A percentile compares a stretch with the other conserved stretches of the same genome.
Evolutionary conservation across 1,284 basidiomycete species (phyloP).

Genomic region (Ceratobasidium sp.): DNA sequence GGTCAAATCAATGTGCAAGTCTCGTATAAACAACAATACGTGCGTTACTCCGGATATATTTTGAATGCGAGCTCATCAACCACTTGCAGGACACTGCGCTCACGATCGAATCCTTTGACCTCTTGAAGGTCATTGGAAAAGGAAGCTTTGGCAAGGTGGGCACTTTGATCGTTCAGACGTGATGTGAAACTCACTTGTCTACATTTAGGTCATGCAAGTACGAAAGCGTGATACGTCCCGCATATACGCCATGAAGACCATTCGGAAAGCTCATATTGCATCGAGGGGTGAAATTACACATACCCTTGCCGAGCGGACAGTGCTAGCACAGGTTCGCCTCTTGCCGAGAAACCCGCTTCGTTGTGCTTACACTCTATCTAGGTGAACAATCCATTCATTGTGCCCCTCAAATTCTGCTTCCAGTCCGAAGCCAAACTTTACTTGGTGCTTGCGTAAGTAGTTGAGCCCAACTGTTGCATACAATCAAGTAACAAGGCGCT

Average conservation of each 20-base stretch:
- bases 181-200: background rate
- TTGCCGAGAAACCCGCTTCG: background rate
- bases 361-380: background rate
- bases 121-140: constrained; percentile 97
- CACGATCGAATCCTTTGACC: constrained; percentile 93
- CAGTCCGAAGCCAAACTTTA: constrained; percentile 97
- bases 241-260: constrained; percentile 98
- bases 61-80: constrained; percentile 40
- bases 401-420: constrained; percentile 98
- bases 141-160: constrained; percentile 92
- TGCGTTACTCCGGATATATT: constrained; percentile 44
- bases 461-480: background rate
- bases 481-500: constrained; percentile 37
- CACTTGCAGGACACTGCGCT: constrained; percentile 66
- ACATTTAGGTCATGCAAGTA: constrained; percentile 92
- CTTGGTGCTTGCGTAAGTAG: constrained; percentile 76
- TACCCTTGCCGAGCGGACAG: constrained; percentile 94
- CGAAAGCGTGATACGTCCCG: constrained; percentile 95
- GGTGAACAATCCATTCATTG: constrained; percentile 97
- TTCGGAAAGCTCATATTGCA: constrained; percentile 89
- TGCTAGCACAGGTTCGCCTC: constrained; percentile 73
- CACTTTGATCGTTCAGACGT: constrained; percentile 37
- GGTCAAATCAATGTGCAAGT: constrained; percentile 94
- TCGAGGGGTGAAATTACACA: constrained; percentile 93
- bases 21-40: constrained; percentile 80